These are phyloP conservation scores for Jaapia argillacea DNA, from an alignment of 768 basidiomycete species.

Conservation along the genomic window DNA sequence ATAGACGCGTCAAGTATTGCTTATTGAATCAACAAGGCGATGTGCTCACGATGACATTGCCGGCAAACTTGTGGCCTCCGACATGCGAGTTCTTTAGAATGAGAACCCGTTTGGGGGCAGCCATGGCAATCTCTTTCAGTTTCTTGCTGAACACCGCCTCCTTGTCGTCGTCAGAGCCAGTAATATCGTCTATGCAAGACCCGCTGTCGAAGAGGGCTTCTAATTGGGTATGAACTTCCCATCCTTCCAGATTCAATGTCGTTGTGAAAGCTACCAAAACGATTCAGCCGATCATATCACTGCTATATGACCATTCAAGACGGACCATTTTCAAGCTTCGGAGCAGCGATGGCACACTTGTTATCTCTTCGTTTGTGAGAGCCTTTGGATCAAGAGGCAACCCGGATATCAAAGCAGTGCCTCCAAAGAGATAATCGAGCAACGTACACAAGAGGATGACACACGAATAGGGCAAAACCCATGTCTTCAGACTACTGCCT, in stretches of 20 bases:
- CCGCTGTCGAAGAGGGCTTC: constrained; percentile 41
- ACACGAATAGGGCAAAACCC: constrained; percentile 83
- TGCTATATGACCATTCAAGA: constrained; percentile 8
- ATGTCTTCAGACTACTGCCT: constrained; percentile 46
- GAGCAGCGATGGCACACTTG: constrained; percentile 81
- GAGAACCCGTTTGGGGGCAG: constrained; percentile 56
- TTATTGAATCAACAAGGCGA: not conserved
- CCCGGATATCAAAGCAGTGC: constrained; percentile 1
- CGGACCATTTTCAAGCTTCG: constrained; percentile 68
- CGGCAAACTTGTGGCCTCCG: constrained; percentile 89
- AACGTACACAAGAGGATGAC: constrained; percentile 84
- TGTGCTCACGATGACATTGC: constrained; percentile 74
- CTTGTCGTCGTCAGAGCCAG: constrained; percentile 39
- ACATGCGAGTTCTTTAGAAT: constrained; percentile 85
- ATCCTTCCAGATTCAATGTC: constrained; percentile 55
- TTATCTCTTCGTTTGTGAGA: constrained; percentile 93
- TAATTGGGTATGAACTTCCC: constrained; percentile 68
- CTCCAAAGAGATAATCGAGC: not conserved
- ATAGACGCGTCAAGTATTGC: not conserved
- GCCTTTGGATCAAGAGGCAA: constrained; percentile 33
- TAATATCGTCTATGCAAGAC: constrained; percentile 51
- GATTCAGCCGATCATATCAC: not conserved
- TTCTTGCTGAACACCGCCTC: constrained; percentile 41
- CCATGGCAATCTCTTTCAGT: constrained; percentile 40
- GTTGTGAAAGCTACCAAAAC: constrained; percentile 45